A percentile compares a stretch with the other conserved stretches of the same genome.
phyloP scores from a whole-genome alignment of 1,139 yeast genomes.

The Saccharomyces pastorianus region DNA sequence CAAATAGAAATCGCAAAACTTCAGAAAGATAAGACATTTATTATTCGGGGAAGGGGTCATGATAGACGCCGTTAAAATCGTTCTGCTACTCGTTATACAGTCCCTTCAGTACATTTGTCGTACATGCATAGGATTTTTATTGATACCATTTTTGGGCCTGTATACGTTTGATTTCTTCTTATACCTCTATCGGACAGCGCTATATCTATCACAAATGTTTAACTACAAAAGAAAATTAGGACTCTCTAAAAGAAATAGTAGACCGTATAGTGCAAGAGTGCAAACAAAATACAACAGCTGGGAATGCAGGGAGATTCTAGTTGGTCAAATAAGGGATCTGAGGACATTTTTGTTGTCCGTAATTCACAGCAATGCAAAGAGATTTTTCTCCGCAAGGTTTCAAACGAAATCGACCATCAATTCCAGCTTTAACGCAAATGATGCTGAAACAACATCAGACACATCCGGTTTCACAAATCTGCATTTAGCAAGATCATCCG shows the following conservation, averaged over 20 bases:
- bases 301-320: not conserved
- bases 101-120: conserved; percentile 4
- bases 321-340: not conserved
- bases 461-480: not conserved
- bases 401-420: not conserved
- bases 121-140: conserved; percentile 3
- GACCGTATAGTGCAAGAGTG: not conserved
- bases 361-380: not conserved
- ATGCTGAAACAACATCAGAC: not conserved
- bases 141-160: conserved; percentile 6
- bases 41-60: not conserved
- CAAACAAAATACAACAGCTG: not conserved
- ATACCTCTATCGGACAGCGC: conserved; percentile 7
- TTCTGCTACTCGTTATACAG: not conserved
- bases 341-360: not conserved
- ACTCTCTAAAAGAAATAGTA: not conserved
- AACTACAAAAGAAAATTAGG: not conserved
- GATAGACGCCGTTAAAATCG: not conserved
- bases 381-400: not conserved
- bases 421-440: not conserved
- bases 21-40: not conserved
- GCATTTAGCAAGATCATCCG: not conserved
- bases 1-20: not conserved
- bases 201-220: conserved; percentile 2
- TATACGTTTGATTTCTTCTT: conserved; percentile 8